Evolutionary conservation across 176 grass and related monocot species (phyloP).

Genomic region (maize (Zea mays)): DNA sequence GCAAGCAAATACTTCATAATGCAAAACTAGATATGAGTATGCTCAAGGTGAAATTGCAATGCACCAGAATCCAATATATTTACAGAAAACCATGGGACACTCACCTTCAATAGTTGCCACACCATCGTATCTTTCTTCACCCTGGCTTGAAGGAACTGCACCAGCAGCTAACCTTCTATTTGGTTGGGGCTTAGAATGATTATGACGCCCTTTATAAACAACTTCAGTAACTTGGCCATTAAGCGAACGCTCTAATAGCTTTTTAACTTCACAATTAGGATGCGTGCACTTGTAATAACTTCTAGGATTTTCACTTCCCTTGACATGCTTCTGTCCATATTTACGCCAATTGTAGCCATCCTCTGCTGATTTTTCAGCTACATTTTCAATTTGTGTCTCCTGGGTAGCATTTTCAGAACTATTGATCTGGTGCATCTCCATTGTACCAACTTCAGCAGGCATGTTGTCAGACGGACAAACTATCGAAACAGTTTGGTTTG

Average conservation of each 20-base stretch:
- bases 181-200: slow-evolving; percentile 82
- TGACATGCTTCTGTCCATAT: no score
- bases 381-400: no score
- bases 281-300: no score
- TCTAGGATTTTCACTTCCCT: no score
- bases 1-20: not conserved
- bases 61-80: not conserved
- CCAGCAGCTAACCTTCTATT: slow-evolving; percentile 60
- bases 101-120: slow-evolving; percentile 59
- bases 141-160: slow-evolving; percentile 52
- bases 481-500: no score
- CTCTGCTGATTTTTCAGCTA: no score
- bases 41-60: slow-evolving; percentile 23
- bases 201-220: slow-evolving; percentile 83
- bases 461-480: no score
- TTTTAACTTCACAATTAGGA: slow-evolving; percentile 94
- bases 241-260: slow-evolving; percentile 76
- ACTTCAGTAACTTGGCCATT: slow-evolving; percentile 89
- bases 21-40: slow-evolving; percentile 6
- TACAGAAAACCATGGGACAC: slow-evolving; percentile 8
- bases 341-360: no score
- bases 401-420: no score
- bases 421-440: no score
- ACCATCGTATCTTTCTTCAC: slow-evolving; percentile 71
- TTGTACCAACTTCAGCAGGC: no score